Evolutionary conservation across 176 grass and related monocot genomes (phyloP).

Genomic region (barley (Hordeum vulgare)): MorexV3_pseudomolecules_assembly NC_058519.1:524538293-524538792

Average conservation of each 20-base stretch:
- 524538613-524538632: not conserved
- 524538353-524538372: not conserved
- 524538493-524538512: not conserved
- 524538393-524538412: not conserved
- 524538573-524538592: not conserved
- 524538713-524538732: not conserved
- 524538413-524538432: not conserved
- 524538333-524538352: not conserved
- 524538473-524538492: not conserved
- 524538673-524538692: not conserved
- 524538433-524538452: not conserved
- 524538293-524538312: not conserved
- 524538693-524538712: not conserved
- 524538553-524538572: not conserved
- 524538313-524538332: not conserved
- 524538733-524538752: not conserved
- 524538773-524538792: not conserved
- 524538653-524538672: not conserved
- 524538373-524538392: not conserved
- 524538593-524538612: not conserved
- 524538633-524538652: not conserved
- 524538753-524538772: not conserved
- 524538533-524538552: not conserved
- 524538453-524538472: not conserved
- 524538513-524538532: not conserved